Evolutionary conservation across 768 basidiomycete genomes (phyloP).

Genomic region (Hirschioporus abietinus): DNA sequence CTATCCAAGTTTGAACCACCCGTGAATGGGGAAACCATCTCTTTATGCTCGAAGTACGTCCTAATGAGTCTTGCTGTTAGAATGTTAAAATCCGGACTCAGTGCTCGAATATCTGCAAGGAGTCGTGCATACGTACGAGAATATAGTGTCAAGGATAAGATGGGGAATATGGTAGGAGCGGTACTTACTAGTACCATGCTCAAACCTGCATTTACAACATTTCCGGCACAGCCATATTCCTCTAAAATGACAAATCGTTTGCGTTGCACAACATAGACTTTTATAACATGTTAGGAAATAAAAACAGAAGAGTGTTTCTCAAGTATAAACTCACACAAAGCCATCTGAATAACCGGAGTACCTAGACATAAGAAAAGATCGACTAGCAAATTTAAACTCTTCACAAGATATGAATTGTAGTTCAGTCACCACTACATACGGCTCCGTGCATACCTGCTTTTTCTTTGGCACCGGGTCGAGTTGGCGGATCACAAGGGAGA

Average conservation of each 20-base stretch:
- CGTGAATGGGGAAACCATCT: neutral
- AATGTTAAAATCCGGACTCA: too few relatives aligned
- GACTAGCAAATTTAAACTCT: neutral
- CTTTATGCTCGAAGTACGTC: neutral
- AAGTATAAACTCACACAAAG: neutral
- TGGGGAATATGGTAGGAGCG: neutral
- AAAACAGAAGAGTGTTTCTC: neutral
- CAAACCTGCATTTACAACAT: neutral
- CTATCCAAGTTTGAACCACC: neutral
- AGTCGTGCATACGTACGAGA: neutral
- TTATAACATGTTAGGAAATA: slow-evolving; percentile 7
- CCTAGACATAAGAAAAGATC: neutral
- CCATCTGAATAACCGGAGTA: neutral
- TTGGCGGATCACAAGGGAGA: neutral
- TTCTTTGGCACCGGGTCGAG: neutral
- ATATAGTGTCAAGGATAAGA: neutral
- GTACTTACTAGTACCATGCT: neutral
- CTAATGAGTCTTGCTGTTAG: neutral
- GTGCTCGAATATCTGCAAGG: too few relatives aligned
- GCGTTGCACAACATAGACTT: slow-evolving; percentile 40
- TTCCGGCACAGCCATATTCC: slow-evolving; percentile 35
- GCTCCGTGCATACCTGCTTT: neutral
- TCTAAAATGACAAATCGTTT: slow-evolving; percentile 48
- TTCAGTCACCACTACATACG: too few relatives aligned
- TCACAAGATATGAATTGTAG: too few relatives aligned